These are phyloP conservation scores for Diaporthe sp. DNA, from an alignment of 2,329 filamentous ascomycete species.

Conservation along the genomic window DNA sequence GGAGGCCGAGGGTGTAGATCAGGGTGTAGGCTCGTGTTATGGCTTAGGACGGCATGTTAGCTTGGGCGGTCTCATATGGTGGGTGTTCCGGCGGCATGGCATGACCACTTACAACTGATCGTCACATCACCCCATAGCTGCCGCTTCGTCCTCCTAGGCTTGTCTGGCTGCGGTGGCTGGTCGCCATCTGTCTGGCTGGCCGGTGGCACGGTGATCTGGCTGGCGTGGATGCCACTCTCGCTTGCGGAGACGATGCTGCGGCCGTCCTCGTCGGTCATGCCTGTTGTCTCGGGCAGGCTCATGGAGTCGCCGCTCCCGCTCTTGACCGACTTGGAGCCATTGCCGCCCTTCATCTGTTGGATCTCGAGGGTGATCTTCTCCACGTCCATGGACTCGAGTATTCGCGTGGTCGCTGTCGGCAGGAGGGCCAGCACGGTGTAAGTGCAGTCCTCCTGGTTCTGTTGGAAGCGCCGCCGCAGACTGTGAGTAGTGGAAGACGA, in stretches of 20 bases:
- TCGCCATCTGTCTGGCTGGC: slow-evolving; percentile 57
- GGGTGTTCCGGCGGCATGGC: not conserved
- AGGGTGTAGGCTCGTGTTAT: slow-evolving; percentile 93
- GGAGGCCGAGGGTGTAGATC: slow-evolving; percentile 89
- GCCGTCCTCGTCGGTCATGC: slow-evolving; percentile 85
- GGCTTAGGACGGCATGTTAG: slow-evolving; percentile 64
- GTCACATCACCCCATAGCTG: slow-evolving; percentile 98
- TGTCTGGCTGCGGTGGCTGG: slow-evolving; percentile 57
- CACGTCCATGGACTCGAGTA: slow-evolving; percentile 89
- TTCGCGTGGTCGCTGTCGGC: slow-evolving; percentile 90
- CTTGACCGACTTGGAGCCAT: slow-evolving; percentile 57
- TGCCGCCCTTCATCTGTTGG: slow-evolving; percentile 87
- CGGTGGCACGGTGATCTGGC: slow-evolving; percentile 75
- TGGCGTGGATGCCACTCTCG: slow-evolving; percentile 87
- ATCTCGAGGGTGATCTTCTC: slow-evolving; percentile 94
- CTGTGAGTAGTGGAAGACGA: slow-evolving; percentile 61
- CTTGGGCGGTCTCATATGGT: not conserved
- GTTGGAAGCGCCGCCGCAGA: slow-evolving; percentile 94
- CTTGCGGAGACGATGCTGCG: slow-evolving; percentile 83
- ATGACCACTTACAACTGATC: slow-evolving; percentile 80
- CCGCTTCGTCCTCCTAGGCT: slow-evolving; percentile 81
- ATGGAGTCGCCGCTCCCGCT: slow-evolving; percentile 68
- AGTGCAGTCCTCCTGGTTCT: slow-evolving; percentile 99
- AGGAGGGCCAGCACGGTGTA: slow-evolving; percentile 97
- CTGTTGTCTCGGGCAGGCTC: slow-evolving; percentile 74